phyloP scores from a whole-genome alignment of 2,329 filamentous ascomycete species.

The Neofusicoccum cordaticola region DNA sequence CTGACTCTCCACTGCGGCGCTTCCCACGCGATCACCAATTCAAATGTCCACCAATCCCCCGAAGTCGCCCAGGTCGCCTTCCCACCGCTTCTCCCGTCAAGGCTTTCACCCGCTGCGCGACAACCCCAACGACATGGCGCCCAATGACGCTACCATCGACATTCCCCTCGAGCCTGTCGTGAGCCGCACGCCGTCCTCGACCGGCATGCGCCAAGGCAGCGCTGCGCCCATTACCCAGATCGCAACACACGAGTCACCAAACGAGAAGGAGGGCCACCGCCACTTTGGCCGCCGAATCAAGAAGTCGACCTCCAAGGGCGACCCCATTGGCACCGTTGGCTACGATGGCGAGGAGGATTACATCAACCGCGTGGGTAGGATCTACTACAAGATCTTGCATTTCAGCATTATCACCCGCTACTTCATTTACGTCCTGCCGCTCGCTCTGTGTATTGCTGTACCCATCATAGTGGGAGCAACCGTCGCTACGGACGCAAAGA shows the following conservation, averaged over 20 bases:
- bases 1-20: slow-evolving; percentile 9
- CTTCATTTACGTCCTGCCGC: slow-evolving; percentile 59
- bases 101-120: slow-evolving; percentile 35
- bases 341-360: slow-evolving; percentile 53
- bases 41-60: slow-evolving; percentile 23
- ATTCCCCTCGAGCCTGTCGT: slow-evolving; percentile 60
- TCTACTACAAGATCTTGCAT: slow-evolving; percentile 61
- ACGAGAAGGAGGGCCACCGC: slow-evolving; percentile 7
- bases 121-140: slow-evolving; percentile 40
- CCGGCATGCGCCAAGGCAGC: slow-evolving; percentile 38
- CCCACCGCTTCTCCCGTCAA: slow-evolving; percentile 29
- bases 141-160: slow-evolving; percentile 56
- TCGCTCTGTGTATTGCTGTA: slow-evolving; percentile 58
- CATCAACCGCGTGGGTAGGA: slow-evolving; percentile 56
- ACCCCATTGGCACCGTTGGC: slow-evolving; percentile 23
- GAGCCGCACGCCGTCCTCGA: slow-evolving; percentile 47
- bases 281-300: slow-evolving; percentile 32
- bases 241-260: slow-evolving; percentile 19
- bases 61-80: slow-evolving; percentile 18
- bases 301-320: slow-evolving; percentile 37
- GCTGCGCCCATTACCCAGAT: slow-evolving; percentile 32
- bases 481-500: slow-evolving; percentile 44
- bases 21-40: slow-evolving; percentile 1
- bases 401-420: slow-evolving; percentile 64
- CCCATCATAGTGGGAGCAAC: slow-evolving; percentile 63